Conservation (phyloP, 495 filamentous ascomycete genomes). For the Cryomyces antarcticus region DNA sequence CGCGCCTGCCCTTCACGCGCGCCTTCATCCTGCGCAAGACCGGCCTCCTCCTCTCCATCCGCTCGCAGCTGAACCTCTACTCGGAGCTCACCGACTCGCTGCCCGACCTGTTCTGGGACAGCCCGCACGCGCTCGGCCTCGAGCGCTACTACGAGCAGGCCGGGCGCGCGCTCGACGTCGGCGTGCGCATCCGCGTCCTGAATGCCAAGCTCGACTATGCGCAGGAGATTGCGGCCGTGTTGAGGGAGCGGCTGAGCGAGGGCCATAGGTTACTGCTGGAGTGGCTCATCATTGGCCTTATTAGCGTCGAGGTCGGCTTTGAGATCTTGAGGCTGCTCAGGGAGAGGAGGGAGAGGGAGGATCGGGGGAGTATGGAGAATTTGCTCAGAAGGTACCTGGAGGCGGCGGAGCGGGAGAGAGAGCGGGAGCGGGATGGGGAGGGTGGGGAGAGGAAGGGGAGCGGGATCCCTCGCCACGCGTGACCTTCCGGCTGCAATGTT, state of each 20-base stretch:
- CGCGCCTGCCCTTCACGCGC: conserved; percentile 47
- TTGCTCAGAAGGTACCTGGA: conserved; percentile 5
- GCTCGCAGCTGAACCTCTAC: conserved; percentile 89
- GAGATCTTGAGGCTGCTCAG: conserved; percentile 42
- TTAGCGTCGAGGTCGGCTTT: conserved; percentile 72
- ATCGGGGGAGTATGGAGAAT: conserved; percentile 7
- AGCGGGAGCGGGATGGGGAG: too few relatives aligned
- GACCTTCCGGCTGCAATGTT: too few relatives aligned
- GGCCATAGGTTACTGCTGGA: conserved; percentile 73
- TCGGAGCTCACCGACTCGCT: conserved; percentile 89
- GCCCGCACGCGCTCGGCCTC: conserved; percentile 56
- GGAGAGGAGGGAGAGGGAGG: conserved; percentile 26
- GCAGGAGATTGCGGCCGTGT: conserved; percentile 77
- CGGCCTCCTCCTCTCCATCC: conserved; percentile 72
- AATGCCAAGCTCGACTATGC: conserved; percentile 98
- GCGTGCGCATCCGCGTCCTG: conserved; percentile 74
- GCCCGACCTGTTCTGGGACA: conserved; percentile 95
- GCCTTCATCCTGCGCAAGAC: conserved; percentile 80
- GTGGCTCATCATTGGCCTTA: conserved; percentile 91
- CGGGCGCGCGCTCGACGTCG: conserved; percentile 72
- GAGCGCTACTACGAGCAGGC: conserved; percentile 92
- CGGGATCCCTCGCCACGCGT: too few relatives aligned
- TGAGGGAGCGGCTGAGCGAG: conserved; percentile 77
- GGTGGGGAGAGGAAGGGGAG: too few relatives aligned
- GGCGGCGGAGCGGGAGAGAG: conserved; percentile 1